Evolutionary conservation across 2,329 filamentous ascomycete species (phyloP).

Genomic region (Neofusicoccum sp.): DNA sequence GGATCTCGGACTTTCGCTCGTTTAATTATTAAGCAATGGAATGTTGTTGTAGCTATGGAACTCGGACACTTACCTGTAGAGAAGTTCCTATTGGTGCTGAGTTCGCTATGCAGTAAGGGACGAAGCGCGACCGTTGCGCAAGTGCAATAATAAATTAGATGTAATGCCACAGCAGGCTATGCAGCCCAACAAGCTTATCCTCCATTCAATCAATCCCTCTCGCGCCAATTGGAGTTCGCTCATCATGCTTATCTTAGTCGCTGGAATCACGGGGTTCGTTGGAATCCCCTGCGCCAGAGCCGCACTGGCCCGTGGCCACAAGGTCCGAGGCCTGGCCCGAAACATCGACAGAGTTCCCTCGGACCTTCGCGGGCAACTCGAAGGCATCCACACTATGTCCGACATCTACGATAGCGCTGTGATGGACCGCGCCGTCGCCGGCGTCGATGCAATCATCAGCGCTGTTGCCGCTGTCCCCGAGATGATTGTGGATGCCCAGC

Average conservation of each 20-base stretch:
- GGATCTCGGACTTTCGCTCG: too few relatives aligned
- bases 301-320: background rate
- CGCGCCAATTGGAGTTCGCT: background rate
- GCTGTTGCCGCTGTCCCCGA: constrained; percentile 29
- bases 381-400: constrained; percentile 27
- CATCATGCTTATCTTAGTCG: constrained; percentile 7
- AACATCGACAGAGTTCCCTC: background rate
- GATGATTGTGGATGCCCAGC: constrained; percentile 33
- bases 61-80: too few relatives aligned
- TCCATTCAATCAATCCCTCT: too few relatives aligned
- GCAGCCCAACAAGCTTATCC: too few relatives aligned
- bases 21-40: too few relatives aligned
- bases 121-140: too few relatives aligned
- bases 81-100: too few relatives aligned
- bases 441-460: constrained; percentile 39
- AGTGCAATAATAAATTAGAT: too few relatives aligned
- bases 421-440: constrained; percentile 31
- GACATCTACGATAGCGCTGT: constrained; percentile 33
- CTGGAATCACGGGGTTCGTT: background rate
- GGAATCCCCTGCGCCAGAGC: background rate
- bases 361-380: constrained; percentile 22
- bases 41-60: too few relatives aligned
- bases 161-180: too few relatives aligned
- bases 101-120: too few relatives aligned
- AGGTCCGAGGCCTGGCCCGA: background rate